Evolutionary conservation across 768 basidiomycete species (phyloP), one percentile per base, ranked within the genome.

Genomic region (Candolleomyces efflorescens): DNA sequence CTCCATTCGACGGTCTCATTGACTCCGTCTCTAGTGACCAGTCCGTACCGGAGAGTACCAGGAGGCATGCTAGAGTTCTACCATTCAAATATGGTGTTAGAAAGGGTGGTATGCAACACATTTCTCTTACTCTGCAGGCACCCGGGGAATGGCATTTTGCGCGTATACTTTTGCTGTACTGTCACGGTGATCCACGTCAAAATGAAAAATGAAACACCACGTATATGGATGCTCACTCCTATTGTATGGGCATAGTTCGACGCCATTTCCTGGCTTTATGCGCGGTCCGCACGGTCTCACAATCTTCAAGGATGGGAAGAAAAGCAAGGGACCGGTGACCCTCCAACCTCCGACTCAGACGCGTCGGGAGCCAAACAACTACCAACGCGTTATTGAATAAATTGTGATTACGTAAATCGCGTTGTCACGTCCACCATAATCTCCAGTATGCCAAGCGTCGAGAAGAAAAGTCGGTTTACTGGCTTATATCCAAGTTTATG

Each of bases 121-220:
- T 58, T n/a, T 37, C 20, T 6, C 51, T 38, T 23, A 77, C 80
- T 20, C 77, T 78, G 69, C 89, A 91, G 3, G 83, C 82, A 3
- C 74, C 62, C 3, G 82, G 78, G 0, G 85, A 87, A 69, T 85
- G 83, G 65, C 89, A 92, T 60, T 83, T 84, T 1, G 86, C 86
- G 52, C 83, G 78, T 2, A 80, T 75, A 59, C 83, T 89, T 72
- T 82, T 88, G 71, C 83, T 86, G 60, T 91, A 92, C 90, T 91
- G 62, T 54, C 9, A 13, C 7, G 11, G 10, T 18, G 12, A 37
- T 46, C 39, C 32, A 11, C 32, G 32, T 32, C 32, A 32, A 11
- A 32, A 1, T 32, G 7, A 11, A 45, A 6, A 10, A 17, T 13
- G 17, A 13, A 10, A 23, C 10, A n/a, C 11, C 26, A 24, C 48